phyloP scores from a whole-genome alignment of 2,329 filamentous ascomycete species.

The Penicillium concentricum region DNA sequence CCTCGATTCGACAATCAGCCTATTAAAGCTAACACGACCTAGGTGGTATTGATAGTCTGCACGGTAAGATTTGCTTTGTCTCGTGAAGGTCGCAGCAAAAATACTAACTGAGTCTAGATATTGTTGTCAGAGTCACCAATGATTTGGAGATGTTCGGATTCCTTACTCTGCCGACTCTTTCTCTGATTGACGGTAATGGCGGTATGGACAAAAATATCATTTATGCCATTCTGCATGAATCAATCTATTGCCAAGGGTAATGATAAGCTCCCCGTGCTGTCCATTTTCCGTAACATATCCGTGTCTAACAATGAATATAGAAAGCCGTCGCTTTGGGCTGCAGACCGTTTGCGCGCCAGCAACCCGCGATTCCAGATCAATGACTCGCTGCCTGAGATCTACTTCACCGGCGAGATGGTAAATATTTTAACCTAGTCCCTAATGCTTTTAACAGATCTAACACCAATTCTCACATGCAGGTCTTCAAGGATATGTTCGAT shows the following conservation, averaged over 20 bases:
- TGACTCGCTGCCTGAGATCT: conserved; percentile 55
- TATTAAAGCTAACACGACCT: conserved; percentile 13
- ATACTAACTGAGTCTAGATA: conserved; percentile 40
- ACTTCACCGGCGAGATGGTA: conserved; percentile 87
- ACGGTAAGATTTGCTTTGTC: conserved; percentile 47
- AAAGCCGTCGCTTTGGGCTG: conserved; percentile 72
- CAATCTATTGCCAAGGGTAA: conserved; percentile 75
- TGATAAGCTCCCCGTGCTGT: neutral
- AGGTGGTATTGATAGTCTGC: conserved; percentile 71
- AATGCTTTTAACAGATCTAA: neutral
- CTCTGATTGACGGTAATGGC: conserved; percentile 64
- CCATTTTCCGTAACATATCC: neutral
- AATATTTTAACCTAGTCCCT: neutral
- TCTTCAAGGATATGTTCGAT: conserved; percentile 82
- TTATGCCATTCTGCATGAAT: conserved; percentile 84
- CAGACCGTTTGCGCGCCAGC: conserved; percentile 43
- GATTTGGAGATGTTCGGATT: conserved; percentile 77
- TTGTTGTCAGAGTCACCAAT: conserved; percentile 66
- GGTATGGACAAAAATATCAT: conserved; percentile 75
- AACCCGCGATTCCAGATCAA: conserved; percentile 50
- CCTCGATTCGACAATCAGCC: neutral
- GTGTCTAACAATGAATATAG: conserved; percentile 35
- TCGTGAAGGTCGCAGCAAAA: neutral
- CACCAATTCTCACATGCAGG: conserved; percentile 33
- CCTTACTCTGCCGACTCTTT: conserved; percentile 69